phyloP scores from a whole-genome alignment of 768 basidiomycete genomes.

The Trametes elegans region DNA sequence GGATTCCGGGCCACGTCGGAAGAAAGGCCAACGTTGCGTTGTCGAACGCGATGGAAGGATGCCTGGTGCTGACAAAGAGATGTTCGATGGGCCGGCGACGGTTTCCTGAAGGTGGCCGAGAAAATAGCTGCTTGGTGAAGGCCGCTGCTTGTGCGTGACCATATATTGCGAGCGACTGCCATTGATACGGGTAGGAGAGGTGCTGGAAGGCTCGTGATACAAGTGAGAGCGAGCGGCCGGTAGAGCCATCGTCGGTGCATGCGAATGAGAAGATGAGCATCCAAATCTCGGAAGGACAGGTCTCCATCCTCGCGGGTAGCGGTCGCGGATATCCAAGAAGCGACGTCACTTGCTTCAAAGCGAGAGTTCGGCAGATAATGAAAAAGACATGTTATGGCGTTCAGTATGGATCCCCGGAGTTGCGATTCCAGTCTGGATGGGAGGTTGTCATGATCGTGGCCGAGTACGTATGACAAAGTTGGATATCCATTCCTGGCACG shows the following conservation, averaged over 20 bases:
- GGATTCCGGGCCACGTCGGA: slow-evolving; percentile 1
- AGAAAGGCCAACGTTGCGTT: not conserved
- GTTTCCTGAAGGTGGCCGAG: not conserved
- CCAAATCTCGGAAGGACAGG: slow-evolving; percentile 13
- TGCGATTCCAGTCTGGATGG: not conserved
- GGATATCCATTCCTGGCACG: too few species aligned
- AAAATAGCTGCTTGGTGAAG: not conserved
- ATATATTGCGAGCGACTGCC: slow-evolving; percentile 12
- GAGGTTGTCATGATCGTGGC: too few species aligned
- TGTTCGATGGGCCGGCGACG: slow-evolving; percentile 15
- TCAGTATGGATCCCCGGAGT: too few species aligned
- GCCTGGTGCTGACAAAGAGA: slow-evolving; percentile 17
- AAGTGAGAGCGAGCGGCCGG: slow-evolving; percentile 13
- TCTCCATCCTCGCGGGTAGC: not conserved
- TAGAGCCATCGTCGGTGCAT: slow-evolving; percentile 18
- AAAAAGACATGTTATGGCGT: too few species aligned
- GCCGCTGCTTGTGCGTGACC: slow-evolving; percentile 7
- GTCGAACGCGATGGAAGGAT: not conserved
- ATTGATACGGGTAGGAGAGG: slow-evolving; percentile 18
- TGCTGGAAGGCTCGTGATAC: slow-evolving; percentile 19
- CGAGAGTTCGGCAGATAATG: too few species aligned
- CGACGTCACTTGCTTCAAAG: too few species aligned
- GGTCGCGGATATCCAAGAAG: too few species aligned
- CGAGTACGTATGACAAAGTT: too few species aligned
- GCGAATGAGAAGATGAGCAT: slow-evolving; percentile 18